These are phyloP conservation scores for Talaromyces sp. DNA, from an alignment of 2,329 filamentous ascomycete genomes.

Conservation along the genomic window DNA sequence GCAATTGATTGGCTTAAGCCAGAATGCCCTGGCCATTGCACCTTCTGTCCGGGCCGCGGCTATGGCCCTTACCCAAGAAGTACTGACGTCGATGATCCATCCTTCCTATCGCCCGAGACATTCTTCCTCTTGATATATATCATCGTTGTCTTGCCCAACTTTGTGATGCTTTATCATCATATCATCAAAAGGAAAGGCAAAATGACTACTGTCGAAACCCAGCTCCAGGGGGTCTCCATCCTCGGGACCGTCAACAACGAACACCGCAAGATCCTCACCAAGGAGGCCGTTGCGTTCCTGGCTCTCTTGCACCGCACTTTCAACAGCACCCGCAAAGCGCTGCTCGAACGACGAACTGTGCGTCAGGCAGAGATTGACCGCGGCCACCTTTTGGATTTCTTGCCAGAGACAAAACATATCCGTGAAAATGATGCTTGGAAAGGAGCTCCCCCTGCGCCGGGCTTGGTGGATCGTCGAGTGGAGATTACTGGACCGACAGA, in stretches of 20 bases:
- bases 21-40: neutral
- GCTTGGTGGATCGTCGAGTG: slow-evolving; percentile 84
- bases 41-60: slow-evolving; percentile 10
- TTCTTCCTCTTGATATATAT: neutral
- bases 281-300: slow-evolving; percentile 84
- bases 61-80: neutral
- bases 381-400: slow-evolving; percentile 83
- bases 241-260: slow-evolving; percentile 71
- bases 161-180: neutral
- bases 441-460: slow-evolving; percentile 84
- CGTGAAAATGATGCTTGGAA: slow-evolving; percentile 92
- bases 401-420: slow-evolving; percentile 92
- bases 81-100: neutral
- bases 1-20: slow-evolving; percentile 3
- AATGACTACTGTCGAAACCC: slow-evolving; percentile 67
- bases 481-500: slow-evolving; percentile 98
- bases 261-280: slow-evolving; percentile 86
- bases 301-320: slow-evolving; percentile 93
- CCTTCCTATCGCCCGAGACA: slow-evolving; percentile 5
- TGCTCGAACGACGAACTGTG: slow-evolving; percentile 78
- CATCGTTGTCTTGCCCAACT: neutral
- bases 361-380: slow-evolving; percentile 92
- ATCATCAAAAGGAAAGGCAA: neutral
- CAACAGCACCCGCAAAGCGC: slow-evolving; percentile 78
- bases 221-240: slow-evolving; percentile 84